These are phyloP conservation scores for Pseudogymnoascus pannorum DNA, from an alignment of 2,329 filamentous ascomycete species.

Conservation along the genomic window DNA sequence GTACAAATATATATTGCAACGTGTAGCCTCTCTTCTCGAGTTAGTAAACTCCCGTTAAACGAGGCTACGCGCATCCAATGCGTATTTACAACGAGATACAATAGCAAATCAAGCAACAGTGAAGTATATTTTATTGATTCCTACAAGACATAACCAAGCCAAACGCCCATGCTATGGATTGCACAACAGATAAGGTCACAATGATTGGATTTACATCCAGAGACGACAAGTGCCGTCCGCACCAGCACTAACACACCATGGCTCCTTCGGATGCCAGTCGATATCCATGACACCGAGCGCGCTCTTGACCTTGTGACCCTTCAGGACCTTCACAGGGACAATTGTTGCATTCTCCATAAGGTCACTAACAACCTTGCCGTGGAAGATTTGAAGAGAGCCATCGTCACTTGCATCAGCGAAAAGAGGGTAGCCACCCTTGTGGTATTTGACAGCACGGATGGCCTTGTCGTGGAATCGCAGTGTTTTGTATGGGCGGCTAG, in stretches of 20 bases:
- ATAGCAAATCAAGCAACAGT: not conserved
- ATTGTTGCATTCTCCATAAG: conserved; percentile 95
- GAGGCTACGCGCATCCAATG: not conserved
- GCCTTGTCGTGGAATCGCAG: conserved; percentile 91
- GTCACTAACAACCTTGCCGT: conserved; percentile 90
- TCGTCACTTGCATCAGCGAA: conserved; percentile 96
- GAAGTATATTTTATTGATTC: conserved; percentile 10
- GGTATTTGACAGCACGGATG: conserved; percentile 82
- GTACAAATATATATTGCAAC: not conserved
- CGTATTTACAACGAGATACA: not conserved
- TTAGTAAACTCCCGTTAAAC: not conserved
- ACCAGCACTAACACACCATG: conserved; percentile 90
- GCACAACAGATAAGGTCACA: conserved; percentile 3
- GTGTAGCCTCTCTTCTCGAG: not conserved
- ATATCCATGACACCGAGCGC: conserved; percentile 87
- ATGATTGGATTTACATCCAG: conserved; percentile 54
- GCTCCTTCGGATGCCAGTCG: conserved; percentile 91
- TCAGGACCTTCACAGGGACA: conserved; percentile 89
- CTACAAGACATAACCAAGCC: conserved; percentile 8
- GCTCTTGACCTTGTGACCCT: conserved; percentile 78
- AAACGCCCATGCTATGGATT: conserved; percentile 10
- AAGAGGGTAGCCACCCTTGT: conserved; percentile 69
- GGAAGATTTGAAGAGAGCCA: conserved; percentile 90
- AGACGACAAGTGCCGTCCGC: conserved; percentile 88
- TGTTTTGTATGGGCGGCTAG: conserved; percentile 86